phyloP scores from a whole-genome alignment of 2,329 filamentous ascomycete species.

The Pseudogymnoascus sp. region DNA sequence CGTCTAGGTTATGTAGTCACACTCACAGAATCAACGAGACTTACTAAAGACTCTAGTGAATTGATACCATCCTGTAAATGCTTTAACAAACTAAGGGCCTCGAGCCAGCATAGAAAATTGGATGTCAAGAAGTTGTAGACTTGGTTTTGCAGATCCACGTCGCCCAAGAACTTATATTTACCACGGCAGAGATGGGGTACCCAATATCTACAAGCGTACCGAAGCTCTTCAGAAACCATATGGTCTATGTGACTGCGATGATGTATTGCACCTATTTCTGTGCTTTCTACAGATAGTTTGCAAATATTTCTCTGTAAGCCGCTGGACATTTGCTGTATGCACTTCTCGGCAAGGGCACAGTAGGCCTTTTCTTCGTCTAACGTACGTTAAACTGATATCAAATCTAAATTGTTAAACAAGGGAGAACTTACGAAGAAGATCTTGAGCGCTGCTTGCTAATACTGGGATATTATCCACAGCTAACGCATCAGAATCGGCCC shows the following conservation, averaged over 20 bases:
- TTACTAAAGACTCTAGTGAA: constrained; percentile 13
- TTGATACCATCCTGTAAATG: constrained; percentile 12
- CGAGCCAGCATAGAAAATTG: constrained; percentile 23
- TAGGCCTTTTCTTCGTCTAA: neutral
- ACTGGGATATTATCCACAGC: neutral
- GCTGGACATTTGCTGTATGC: constrained; percentile 31
- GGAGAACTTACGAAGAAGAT: neutral
- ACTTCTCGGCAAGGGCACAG: constrained; percentile 28
- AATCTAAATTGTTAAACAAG: neutral
- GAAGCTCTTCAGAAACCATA: constrained; percentile 3
- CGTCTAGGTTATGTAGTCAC: neutral
- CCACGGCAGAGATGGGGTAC: constrained; percentile 22
- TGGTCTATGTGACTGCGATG: neutral
- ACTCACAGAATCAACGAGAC: constrained; percentile 9
- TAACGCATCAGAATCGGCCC: neutral
- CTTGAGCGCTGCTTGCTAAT: neutral
- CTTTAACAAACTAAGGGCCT: constrained; percentile 20
- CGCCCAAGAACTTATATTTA: neutral
- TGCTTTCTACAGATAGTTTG: neutral
- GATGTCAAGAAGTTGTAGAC: constrained; percentile 17
- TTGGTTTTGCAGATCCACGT: constrained; percentile 9
- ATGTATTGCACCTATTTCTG: neutral
- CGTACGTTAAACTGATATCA: neutral
- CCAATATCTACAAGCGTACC: constrained; percentile 31
- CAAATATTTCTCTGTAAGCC: constrained; percentile 15